Percentiles rank a stretch among this genome's conserved stretches.
Evolutionary conservation across 164 flowering plant genomes (phyloP).

Genomic region (Vitis rotundifolia): DNA sequence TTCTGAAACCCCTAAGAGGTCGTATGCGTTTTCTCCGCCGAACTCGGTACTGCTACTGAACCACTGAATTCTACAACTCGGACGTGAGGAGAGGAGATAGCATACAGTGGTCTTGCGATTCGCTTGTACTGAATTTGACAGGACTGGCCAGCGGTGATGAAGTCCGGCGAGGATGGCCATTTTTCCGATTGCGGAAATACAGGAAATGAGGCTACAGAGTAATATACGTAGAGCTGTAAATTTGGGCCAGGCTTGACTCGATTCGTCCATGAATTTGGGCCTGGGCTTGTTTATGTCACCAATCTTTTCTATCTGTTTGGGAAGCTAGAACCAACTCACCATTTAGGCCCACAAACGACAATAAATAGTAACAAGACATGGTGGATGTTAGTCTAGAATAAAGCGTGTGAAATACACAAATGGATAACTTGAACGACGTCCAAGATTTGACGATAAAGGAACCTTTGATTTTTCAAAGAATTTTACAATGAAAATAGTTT

Average conservation of each 20-base stretch:
- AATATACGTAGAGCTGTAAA: too few species aligned
- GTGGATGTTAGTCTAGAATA: too few species aligned
- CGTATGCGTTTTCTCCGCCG: constrained; percentile 62
- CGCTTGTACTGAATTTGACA: not conserved
- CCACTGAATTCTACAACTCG: constrained; percentile 24
- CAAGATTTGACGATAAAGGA: too few species aligned
- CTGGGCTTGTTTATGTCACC: not conserved
- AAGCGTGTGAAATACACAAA: too few species aligned
- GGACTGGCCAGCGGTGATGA: not conserved
- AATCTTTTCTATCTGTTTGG: too few species aligned
- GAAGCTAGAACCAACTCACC: too few species aligned
- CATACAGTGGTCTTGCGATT: not conserved
- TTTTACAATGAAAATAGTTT: too few species aligned
- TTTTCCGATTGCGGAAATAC: not conserved
- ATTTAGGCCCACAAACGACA: too few species aligned
- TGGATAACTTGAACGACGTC: too few species aligned
- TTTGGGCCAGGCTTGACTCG: not conserved
- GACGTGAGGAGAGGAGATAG: not conserved
- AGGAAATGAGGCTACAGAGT: not conserved
- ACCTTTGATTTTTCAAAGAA: too few species aligned
- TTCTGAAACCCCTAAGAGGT: constrained; percentile 61
- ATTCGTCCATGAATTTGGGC: not conserved
- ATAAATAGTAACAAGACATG: too few species aligned
- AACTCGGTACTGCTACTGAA: constrained; percentile 40
- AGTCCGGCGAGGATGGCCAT: constrained; percentile 13